phyloP scores from a whole-genome alignment of 75 land plant genomes.

The Cryptomeria japonica region DNA sequence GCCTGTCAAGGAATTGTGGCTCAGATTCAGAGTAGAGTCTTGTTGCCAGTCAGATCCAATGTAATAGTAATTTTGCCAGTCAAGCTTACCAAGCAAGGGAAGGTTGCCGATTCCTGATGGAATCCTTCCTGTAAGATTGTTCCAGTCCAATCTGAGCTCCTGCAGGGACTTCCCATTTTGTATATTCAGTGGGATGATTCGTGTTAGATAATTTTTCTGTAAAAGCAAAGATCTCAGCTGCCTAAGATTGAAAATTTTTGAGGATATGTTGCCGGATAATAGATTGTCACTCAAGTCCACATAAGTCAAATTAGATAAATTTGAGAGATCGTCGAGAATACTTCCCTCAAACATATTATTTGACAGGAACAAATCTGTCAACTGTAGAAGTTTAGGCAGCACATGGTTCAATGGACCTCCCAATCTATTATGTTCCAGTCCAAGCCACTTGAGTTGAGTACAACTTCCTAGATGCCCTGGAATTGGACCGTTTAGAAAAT shows the following conservation, averaged over 20 bases:
- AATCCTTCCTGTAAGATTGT: too few relatives aligned
- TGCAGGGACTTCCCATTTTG: neutral
- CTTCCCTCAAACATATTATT: neutral
- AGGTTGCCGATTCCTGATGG: too few relatives aligned
- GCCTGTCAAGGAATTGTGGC: neutral
- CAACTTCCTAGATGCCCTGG: neutral
- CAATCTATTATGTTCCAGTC: conserved; percentile 21
- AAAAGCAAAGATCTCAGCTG: neutral
- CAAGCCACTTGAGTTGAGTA: neutral
- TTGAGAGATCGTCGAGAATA: neutral
- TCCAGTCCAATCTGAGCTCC: conserved; percentile 37
- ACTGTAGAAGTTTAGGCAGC: neutral
- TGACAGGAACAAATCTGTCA: neutral
- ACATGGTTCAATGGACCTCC: conserved; percentile 9
- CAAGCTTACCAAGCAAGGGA: too few relatives aligned
- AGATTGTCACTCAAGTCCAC: conserved; percentile 36
- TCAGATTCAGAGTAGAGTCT: conserved; percentile 20
- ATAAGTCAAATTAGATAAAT: neutral
- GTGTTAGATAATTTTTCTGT: neutral
- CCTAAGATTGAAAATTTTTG: neutral
- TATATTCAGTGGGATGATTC: neutral
- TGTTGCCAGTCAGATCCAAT: too few relatives aligned
- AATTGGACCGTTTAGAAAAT: neutral
- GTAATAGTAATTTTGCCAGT: too few relatives aligned
- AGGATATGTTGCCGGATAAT: conserved; percentile 25